Percentiles rank a stretch among this genome's conserved stretches.
Conservation (phyloP, 306 rosid species). For the Cyamopsis tetragonoloba region DNA sequence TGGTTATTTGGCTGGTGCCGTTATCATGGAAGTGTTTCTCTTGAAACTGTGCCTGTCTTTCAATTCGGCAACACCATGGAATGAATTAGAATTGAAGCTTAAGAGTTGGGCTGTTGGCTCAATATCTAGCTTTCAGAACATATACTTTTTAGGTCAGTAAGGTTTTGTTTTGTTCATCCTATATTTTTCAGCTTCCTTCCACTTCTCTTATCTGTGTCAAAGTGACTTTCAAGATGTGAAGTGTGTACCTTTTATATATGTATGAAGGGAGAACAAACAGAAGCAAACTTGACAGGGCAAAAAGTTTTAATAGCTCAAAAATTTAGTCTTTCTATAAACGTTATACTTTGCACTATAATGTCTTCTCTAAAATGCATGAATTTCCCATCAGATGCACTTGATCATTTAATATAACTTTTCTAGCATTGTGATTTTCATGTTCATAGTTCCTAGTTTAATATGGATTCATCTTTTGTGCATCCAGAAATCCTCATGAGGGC, state of each 20-base stretch:
- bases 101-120: conserved; percentile 69
- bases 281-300: background rate
- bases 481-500: conserved; percentile 61
- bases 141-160: conserved; percentile 63
- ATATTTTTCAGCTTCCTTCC: conserved; percentile 13
- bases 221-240: background rate
- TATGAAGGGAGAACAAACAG: too few relatives aligned
- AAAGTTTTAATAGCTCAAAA: background rate
- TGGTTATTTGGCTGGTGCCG: conserved; percentile 58
- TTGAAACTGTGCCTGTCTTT: conserved; percentile 49
- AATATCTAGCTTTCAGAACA: conserved; percentile 52
- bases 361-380: conserved; percentile 4
- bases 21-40: conserved; percentile 51
- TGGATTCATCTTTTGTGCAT: conserved; percentile 30
- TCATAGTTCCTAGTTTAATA: conserved; percentile 21
- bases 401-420: conserved; percentile 5
- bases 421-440: background rate
- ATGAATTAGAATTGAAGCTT: conserved; percentile 48
- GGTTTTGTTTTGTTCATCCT: background rate
- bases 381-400: background rate
- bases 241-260: too few relatives aligned
- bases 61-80: conserved; percentile 21
- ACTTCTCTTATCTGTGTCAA: background rate
- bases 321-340: background rate
- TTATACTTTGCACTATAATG: background rate